Conservation (phyloP, 768 basidiomycete species). For the Mycena indigotica region DNA sequence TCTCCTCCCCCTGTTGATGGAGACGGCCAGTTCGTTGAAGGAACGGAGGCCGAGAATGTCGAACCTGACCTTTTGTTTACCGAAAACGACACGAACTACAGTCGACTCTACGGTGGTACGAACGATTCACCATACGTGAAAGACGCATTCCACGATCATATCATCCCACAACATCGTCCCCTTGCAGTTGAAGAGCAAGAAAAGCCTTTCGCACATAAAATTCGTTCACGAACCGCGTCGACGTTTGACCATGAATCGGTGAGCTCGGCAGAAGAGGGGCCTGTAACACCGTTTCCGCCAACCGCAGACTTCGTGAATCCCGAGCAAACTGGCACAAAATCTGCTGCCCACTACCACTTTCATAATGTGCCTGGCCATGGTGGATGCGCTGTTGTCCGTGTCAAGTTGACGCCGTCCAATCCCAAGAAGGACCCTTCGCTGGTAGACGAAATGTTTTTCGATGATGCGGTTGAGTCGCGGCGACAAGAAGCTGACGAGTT, state of each 20-base stretch:
- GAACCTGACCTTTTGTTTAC: constrained; percentile 91
- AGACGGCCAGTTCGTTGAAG: constrained; percentile 60
- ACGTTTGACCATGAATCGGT: constrained; percentile 43
- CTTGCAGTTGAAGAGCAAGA: constrained; percentile 47
- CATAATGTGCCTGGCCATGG: constrained; percentile 84
- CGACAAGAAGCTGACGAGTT: constrained; percentile 96
- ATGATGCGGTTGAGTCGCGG: constrained; percentile 86
- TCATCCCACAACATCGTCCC: constrained; percentile 84
- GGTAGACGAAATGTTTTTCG: constrained; percentile 87
- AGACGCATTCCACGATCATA: constrained; percentile 98
- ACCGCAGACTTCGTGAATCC: constrained; percentile 78
- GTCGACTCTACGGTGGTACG: constrained; percentile 83
- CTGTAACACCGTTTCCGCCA: constrained; percentile 60
- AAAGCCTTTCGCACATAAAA: constrained; percentile 49
- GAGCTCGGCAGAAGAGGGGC: constrained; percentile 53
- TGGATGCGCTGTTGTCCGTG: constrained; percentile 91
- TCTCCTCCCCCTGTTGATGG: constrained; percentile 89
- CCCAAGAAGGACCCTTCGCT: constrained; percentile 77
- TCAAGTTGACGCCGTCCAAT: constrained; percentile 84
- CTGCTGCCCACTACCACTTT: constrained; percentile 90
- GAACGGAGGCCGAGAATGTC: constrained; percentile 67
- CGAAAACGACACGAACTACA: constrained; percentile 96
- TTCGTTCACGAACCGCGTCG: constrained; percentile 53
- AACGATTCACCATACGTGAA: constrained; percentile 87
- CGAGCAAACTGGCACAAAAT: constrained; percentile 85